Percentiles rank a stretch among this genome's conserved stretches.
phyloP scores from a whole-genome alignment of 2,329 filamentous ascomycete genomes.

The Lachnellula subtilissima region DNA sequence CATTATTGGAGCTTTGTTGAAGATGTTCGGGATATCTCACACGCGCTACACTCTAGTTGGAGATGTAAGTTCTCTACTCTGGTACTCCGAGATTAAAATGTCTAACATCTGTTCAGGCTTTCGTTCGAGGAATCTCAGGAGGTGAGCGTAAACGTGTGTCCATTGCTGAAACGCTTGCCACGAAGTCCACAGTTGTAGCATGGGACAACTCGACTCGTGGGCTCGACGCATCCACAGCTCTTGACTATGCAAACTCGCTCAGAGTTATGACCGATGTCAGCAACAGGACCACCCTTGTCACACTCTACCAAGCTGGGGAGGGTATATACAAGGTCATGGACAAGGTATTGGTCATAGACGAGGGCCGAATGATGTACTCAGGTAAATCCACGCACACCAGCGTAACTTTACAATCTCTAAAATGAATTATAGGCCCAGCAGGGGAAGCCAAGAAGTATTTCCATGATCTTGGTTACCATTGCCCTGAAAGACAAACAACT shows the following conservation, averaged over 20 bases:
- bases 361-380: slow-evolving; percentile 63
- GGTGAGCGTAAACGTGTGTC: slow-evolving; percentile 77
- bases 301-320: slow-evolving; percentile 65
- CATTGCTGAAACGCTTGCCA: slow-evolving; percentile 72
- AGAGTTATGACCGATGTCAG: slow-evolving; percentile 72
- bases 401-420: background rate
- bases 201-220: slow-evolving; percentile 81
- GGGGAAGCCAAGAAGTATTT: slow-evolving; percentile 61
- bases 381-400: slow-evolving; percentile 32
- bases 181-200: slow-evolving; percentile 66
- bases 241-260: slow-evolving; percentile 69
- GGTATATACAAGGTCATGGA: slow-evolving; percentile 71
- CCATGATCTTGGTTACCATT: slow-evolving; percentile 57
- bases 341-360: slow-evolving; percentile 73
- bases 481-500: slow-evolving; percentile 56
- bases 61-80: slow-evolving; percentile 45
- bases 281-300: slow-evolving; percentile 64
- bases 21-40: slow-evolving; percentile 75
- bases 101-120: slow-evolving; percentile 24
- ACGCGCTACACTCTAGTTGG: slow-evolving; percentile 71
- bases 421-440: slow-evolving; percentile 37
- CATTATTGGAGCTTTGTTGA: slow-evolving; percentile 65
- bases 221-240: slow-evolving; percentile 72
- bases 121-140: slow-evolving; percentile 68
- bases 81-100: slow-evolving; percentile 28